Evolutionary conservation across 345 rosid genomes (phyloP), one percentile per base, ranked within the genome.

Genomic region (Durio zibethinus): DNA sequence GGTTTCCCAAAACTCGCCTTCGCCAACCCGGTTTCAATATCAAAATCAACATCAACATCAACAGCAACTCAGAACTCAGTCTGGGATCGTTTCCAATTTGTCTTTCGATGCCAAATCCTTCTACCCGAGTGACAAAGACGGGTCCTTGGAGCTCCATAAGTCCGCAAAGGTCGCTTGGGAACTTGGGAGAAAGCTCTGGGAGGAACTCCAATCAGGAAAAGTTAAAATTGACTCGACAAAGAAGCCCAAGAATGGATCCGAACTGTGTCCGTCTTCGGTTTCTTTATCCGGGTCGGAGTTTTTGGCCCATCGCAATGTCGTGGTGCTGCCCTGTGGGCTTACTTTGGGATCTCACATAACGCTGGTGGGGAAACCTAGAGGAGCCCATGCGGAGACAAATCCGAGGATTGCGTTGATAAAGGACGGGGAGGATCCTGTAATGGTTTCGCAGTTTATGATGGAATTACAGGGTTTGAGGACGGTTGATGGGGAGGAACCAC

Each of bases 401-500:
- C 88, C 91, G 4, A 83, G 78, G 79, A 94, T 93, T 61, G 67
- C 86, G 9, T 0, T 85, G 72, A 56, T 86, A 35, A 87, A 75
- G 79, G 90, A 87, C 2, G 95, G 86, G 29, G 87, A 77, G 65
- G 86, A 83, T 18, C 15, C 81, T 68, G 81, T 76, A 66, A 83
- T 91, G 87, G 93, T 91, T 31, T 92, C 97, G 1, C 98, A 94
- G 91, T 94, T 93, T 76, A 88, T 88, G 72, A 78, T 94, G 80
- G 98, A 94, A 89, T 72, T 94, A 77, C 97, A 85, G 84, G 98
- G 97, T 4, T 85, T 94, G 86, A 94, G 85, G 75, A 81, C 85
- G 10, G 98, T 90, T 80, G 97, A 94, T 25, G 97, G 97, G 14
- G 98, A 94, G 87, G 98, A 93, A 64, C 98, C 98, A 20, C 98